Conservation (phyloP, 1,284 basidiomycete species). For the Vanrija sp. region DNA sequence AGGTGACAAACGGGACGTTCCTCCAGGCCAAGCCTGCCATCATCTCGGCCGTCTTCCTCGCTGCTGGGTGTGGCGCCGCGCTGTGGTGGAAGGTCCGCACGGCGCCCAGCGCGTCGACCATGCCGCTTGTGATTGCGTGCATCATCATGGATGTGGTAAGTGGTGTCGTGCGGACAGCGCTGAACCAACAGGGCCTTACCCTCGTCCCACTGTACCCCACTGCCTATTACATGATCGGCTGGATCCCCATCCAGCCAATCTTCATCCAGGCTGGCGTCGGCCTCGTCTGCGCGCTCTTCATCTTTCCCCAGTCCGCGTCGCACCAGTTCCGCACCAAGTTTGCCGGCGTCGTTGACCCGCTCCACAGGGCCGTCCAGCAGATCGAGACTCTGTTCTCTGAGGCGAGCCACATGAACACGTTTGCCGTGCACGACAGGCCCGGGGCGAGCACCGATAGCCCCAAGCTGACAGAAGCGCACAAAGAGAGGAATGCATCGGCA, state of each 20-base stretch:
- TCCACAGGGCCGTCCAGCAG: conserved; percentile 25
- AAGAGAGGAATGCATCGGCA: neutral
- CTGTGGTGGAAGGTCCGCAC: conserved; percentile 47
- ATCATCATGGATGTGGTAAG: conserved; percentile 42
- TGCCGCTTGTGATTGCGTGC: conserved; percentile 43
- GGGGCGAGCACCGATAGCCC: neutral
- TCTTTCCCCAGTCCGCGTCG: conserved; percentile 46
- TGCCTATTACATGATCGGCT: conserved; percentile 32
- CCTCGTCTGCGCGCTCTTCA: conserved; percentile 29
- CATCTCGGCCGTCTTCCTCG: conserved; percentile 39
- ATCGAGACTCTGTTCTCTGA: conserved; percentile 34
- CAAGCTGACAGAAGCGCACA: neutral
- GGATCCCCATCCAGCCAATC: conserved; percentile 45
- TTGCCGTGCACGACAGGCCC: neutral
- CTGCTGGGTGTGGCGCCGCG: conserved; percentile 35
- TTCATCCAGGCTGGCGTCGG: conserved; percentile 41
- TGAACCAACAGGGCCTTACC: conserved; percentile 31
- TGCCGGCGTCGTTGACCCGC: conserved; percentile 32
- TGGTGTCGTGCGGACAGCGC: neutral
- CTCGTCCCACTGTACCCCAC: conserved; percentile 32
- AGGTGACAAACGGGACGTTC: conserved; percentile 43
- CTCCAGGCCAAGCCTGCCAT: conserved; percentile 42
- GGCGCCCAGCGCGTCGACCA: conserved; percentile 44
- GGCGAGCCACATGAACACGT: conserved; percentile 4
- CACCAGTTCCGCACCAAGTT: conserved; percentile 42